A percentile compares a stretch with the other conserved stretches of the same genome.
phyloP scores from a whole-genome alignment of 139 green algal genomes.

The Klebsormidium nitens region DNA sequence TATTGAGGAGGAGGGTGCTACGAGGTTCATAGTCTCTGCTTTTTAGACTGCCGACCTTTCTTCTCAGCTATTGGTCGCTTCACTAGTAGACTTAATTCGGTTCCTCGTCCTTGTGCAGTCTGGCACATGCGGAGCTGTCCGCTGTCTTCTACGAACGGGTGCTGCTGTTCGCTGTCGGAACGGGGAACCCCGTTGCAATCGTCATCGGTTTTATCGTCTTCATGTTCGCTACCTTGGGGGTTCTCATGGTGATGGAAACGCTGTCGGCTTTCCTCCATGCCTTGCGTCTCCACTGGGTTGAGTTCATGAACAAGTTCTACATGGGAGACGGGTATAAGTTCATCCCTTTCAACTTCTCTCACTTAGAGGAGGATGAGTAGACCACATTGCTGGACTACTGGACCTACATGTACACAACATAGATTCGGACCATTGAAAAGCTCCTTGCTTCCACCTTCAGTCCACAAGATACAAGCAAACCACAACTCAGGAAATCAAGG shows the following conservation, averaged over 20 bases:
- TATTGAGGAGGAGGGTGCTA: too few relatives aligned
- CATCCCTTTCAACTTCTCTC: conserved; percentile 70
- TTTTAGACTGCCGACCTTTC: too few relatives aligned
- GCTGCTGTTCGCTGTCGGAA: conserved; percentile 68
- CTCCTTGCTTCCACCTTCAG: too few relatives aligned
- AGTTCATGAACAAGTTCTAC: conserved; percentile 67
- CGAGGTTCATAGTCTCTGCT: too few relatives aligned
- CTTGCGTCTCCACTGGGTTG: conserved; percentile 93
- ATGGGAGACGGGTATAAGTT: conserved; percentile 86
- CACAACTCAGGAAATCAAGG: too few relatives aligned
- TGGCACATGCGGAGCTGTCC: conserved; percentile 92
- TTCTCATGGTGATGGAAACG: conserved; percentile 98
- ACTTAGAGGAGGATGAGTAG: conserved; percentile 47
- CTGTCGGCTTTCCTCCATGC: conserved; percentile 96
- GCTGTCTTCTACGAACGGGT: conserved; percentile 84
- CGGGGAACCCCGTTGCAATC: conserved; percentile 29
- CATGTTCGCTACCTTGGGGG: conserved; percentile 78
- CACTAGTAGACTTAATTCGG: too few relatives aligned
- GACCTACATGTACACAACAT: not conserved
- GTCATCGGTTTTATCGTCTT: conserved; percentile 84
- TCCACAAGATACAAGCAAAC: too few relatives aligned
- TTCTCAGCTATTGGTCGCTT: too few relatives aligned
- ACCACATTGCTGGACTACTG: too few relatives aligned
- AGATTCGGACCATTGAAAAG: too few relatives aligned
- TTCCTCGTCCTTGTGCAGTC: too few relatives aligned